phyloP scores from a whole-genome alignment of 148 eudicot species.

The Vaccinium macrocarpon region DNA sequence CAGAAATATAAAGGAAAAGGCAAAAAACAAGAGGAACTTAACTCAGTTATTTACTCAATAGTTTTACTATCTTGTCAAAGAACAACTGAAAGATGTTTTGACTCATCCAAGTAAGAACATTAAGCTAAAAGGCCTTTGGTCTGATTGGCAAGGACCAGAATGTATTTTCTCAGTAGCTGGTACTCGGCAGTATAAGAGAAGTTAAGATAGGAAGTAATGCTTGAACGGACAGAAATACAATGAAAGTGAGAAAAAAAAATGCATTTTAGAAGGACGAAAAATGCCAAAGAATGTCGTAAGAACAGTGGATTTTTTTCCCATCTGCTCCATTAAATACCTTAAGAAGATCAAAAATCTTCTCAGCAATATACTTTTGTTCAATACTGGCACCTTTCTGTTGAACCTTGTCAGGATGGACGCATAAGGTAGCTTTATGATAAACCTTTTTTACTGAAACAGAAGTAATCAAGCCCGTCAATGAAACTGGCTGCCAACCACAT shows the following conservation, averaged over 20 bases:
- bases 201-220: background rate
- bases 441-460: slow-evolving; percentile 73
- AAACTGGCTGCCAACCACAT: slow-evolving; percentile 77
- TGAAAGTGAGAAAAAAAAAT: no score
- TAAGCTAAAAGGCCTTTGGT: background rate
- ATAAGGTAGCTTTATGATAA: slow-evolving; percentile 76
- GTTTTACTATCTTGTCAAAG: background rate
- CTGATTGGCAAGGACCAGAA: background rate
- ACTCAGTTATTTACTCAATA: no score
- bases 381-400: slow-evolving; percentile 83
- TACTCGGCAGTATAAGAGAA: background rate
- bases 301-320: background rate
- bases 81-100: background rate
- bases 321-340: slow-evolving; percentile 48
- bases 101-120: background rate
- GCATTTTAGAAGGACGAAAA: slow-evolving; percentile 4
- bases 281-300: background rate
- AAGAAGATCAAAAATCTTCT: slow-evolving; percentile 82
- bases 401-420: slow-evolving; percentile 93
- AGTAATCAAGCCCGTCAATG: slow-evolving; percentile 81
- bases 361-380: slow-evolving; percentile 76
- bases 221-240: background rate
- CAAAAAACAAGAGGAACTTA: no score
- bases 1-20: no score
- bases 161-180: background rate